Evolutionary conservation across 2,329 filamentous ascomycete genomes (phyloP).

Genomic region (Claviceps capensis): DNA sequence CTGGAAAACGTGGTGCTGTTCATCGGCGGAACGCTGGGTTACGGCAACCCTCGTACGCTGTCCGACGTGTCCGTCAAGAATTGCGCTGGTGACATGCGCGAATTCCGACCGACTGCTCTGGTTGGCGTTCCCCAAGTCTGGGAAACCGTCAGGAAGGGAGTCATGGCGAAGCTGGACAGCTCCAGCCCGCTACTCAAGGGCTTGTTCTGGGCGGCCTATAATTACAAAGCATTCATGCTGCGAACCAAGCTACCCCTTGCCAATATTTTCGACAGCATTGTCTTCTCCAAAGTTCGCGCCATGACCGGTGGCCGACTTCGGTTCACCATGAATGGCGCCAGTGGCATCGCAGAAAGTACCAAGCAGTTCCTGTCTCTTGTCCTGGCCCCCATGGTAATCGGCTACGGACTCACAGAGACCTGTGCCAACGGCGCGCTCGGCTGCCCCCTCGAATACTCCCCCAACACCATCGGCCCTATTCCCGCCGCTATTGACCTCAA

Average conservation of each 20-base stretch:
- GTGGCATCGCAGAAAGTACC: conserved; percentile 77
- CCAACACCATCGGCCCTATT: conserved; percentile 62
- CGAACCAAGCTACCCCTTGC: conserved; percentile 49
- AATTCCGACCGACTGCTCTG: conserved; percentile 78
- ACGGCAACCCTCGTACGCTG: conserved; percentile 80
- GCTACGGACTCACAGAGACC: conserved; percentile 92
- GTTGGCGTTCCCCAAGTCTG: conserved; percentile 93
- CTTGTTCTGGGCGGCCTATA: conserved; percentile 60
- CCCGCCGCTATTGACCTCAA: conserved; percentile 74
- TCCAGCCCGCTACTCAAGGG: conserved; percentile 57
- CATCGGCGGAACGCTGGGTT: conserved; percentile 85
- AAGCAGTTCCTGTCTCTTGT: conserved; percentile 84
- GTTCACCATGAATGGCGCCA: conserved; percentile 88
- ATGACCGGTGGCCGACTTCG: conserved; percentile 79
- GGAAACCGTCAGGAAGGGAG: conserved; percentile 95
- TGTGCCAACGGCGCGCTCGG: conserved; percentile 70
- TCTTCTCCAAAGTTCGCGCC: conserved; percentile 86
- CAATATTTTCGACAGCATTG: conserved; percentile 60
- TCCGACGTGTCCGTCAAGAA: conserved; percentile 78
- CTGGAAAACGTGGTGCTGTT: conserved; percentile 85
- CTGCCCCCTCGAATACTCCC: conserved; percentile 74
- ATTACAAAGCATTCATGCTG: conserved; percentile 45
- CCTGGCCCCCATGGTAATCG: conserved; percentile 84
- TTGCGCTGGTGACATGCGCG: conserved; percentile 85
- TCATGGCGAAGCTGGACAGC: conserved; percentile 63